phyloP scores from a whole-genome alignment of 1,284 basidiomycete species.

The Pseudozyma hubeiensis region DNA sequence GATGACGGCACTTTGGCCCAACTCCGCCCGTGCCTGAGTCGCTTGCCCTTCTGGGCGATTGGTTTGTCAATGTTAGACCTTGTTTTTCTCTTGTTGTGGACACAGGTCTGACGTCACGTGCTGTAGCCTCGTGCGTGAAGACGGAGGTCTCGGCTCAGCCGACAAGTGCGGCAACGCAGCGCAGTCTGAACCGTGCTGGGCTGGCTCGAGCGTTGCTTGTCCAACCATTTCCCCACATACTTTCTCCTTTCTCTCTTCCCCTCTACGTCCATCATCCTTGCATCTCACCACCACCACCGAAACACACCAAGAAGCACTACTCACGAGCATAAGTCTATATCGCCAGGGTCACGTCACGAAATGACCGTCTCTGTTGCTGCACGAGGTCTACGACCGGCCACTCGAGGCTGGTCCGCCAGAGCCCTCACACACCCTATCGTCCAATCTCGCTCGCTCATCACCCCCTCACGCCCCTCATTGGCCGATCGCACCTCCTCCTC shows the following conservation, averaged over 20 bases:
- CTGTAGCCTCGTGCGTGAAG: conserved; percentile 14
- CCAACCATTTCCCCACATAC: conserved; percentile 23
- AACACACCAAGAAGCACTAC: no score
- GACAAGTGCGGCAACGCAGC: background rate
- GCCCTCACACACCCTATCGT: conserved; percentile 7
- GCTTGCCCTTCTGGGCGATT: no score
- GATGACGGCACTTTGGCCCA: conserved; percentile 10
- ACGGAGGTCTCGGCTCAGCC: background rate
- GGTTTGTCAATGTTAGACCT: conserved; percentile 8
- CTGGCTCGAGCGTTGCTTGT: conserved; percentile 31
- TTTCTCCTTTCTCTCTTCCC: background rate
- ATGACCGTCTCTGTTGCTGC: conserved; percentile 29
- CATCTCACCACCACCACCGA: no score
- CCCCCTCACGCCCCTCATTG: conserved; percentile 21
- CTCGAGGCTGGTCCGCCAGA: conserved; percentile 21
- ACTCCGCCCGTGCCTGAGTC: background rate
- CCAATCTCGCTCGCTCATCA: conserved; percentile 37
- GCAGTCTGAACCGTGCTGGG: background rate
- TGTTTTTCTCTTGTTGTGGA: background rate
- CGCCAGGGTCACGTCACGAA: background rate
- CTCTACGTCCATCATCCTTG: conserved; percentile 1
- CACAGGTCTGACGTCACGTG: conserved; percentile 27
- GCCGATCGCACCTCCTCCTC: conserved; percentile 10
- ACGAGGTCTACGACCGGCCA: conserved; percentile 27
- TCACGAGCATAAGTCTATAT: background rate